Evolutionary conservation across 2,329 filamentous ascomycete genomes (phyloP).

Genomic region (Aspergillus pseudoterreus): DNA sequence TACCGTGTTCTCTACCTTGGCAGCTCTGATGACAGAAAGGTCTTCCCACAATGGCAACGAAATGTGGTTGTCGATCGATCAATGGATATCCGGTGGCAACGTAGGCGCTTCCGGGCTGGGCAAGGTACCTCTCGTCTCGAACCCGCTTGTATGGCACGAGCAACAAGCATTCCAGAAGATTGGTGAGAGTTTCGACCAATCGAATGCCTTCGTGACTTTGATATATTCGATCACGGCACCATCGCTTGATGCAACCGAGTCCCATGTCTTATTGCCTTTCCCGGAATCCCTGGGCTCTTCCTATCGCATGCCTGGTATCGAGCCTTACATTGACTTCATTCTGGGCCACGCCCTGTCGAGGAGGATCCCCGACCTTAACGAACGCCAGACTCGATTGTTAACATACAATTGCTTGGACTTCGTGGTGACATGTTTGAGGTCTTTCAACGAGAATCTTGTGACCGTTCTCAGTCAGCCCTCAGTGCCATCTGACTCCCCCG

Average conservation of each 20-base stretch:
- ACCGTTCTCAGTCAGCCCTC: conserved; percentile 76
- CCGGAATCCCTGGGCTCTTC: conserved; percentile 77
- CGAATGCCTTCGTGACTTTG: conserved; percentile 76
- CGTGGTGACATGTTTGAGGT: conserved; percentile 70
- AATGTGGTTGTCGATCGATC: conserved; percentile 78
- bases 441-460: conserved; percentile 92
- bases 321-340: conserved; percentile 88
- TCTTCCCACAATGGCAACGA: conserved; percentile 61
- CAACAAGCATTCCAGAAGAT: conserved; percentile 71
- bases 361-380: conserved; percentile 63
- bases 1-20: conserved; percentile 75
- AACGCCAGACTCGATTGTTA: conserved; percentile 67
- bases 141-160: conserved; percentile 40
- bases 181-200: conserved; percentile 76
- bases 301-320: conserved; percentile 79
- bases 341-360: conserved; percentile 72
- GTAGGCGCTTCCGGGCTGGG: conserved; percentile 43
- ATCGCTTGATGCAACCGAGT: conserved; percentile 37
- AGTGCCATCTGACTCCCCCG: conserved; percentile 69
- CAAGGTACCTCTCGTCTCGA: conserved; percentile 42
- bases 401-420: conserved; percentile 81
- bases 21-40: conserved; percentile 73
- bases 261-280: conserved; percentile 78
- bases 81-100: conserved; percentile 64
- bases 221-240: conserved; percentile 70